Conservation (phyloP, 108 stramenopile genomes). For the Fragilaria radians region DNA sequence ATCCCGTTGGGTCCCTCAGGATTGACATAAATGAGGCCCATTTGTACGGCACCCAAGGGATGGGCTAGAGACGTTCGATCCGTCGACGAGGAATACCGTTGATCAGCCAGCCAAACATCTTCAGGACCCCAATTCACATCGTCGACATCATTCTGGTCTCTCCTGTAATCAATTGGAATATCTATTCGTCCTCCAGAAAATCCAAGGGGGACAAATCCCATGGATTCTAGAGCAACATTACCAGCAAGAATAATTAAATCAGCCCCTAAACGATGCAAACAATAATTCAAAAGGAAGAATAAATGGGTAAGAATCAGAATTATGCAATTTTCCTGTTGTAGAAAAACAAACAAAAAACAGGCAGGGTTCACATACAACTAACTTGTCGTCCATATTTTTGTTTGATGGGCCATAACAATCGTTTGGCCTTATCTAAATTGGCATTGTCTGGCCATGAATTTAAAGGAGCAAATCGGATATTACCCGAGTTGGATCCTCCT, state of each 20-base stretch:
- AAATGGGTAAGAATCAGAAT: background rate
- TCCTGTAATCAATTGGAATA: background rate
- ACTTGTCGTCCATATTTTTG: conserved; percentile 53
- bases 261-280: conserved; percentile 38
- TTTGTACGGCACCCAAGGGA: conserved; percentile 69
- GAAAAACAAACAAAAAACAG: background rate
- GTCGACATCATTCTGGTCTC: no score
- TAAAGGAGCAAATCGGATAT: conserved; percentile 59
- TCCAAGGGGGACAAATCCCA: conserved; percentile 57
- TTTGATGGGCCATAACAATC: conserved; percentile 71
- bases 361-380: background rate
- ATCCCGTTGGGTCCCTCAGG: conserved; percentile 71
- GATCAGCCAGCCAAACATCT: conserved; percentile 49
- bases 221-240: conserved; percentile 65
- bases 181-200: conserved; percentile 53
- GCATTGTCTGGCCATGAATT: conserved; percentile 82
- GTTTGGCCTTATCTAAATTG: conserved; percentile 66
- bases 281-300: background rate
- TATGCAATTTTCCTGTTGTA: background rate
- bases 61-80: conserved; percentile 34
- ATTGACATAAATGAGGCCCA: conserved; percentile 83
- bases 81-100: conserved; percentile 24
- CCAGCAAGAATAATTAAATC: conserved; percentile 84
- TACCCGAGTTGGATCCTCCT: conserved; percentile 56
- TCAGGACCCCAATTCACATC: conserved; percentile 76